phyloP scores from a whole-genome alignment of 2,329 filamentous ascomycete genomes.

The Tolypocladium tundrense region DNA sequence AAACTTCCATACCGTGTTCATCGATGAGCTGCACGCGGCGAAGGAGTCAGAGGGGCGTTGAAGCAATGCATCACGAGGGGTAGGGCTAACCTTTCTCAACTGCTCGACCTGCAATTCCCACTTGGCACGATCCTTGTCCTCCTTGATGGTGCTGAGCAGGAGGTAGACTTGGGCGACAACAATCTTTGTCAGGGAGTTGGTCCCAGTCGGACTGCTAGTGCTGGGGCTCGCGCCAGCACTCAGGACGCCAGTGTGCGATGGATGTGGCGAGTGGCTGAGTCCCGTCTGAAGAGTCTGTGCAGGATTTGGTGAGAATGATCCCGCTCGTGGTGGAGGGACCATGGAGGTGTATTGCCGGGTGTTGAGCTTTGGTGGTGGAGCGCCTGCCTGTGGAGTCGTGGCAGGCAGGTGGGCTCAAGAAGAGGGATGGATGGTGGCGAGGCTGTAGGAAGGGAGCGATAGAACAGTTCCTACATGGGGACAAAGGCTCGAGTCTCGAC shows the following conservation, averaged over 20 bases:
- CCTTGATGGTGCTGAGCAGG: conserved; percentile 85
- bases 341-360: conserved; percentile 34
- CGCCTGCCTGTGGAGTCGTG: conserved; percentile 25
- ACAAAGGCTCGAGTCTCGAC: conserved; percentile 3
- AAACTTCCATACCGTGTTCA: conserved; percentile 99
- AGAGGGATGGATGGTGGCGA: conserved; percentile 12
- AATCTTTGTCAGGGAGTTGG: conserved; percentile 73
- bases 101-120: conserved; percentile 88
- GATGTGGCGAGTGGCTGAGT: conserved; percentile 44
- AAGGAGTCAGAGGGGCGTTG: conserved; percentile 8
- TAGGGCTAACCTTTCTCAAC: conserved; percentile 71
- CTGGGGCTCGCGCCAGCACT: conserved; percentile 52
- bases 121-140: conserved; percentile 83
- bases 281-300: conserved; percentile 47
- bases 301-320: conserved; percentile 55
- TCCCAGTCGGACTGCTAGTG: conserved; percentile 52
- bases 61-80: neutral
- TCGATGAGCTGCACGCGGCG: conserved; percentile 62
- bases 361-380: conserved; percentile 19
- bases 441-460: conserved; percentile 14
- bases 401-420: conserved; percentile 22
- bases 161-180: conserved; percentile 93
- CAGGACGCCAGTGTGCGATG: conserved; percentile 44
- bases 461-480: conserved; percentile 25
- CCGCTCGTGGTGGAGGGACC: conserved; percentile 51